These are phyloP conservation scores for Triticum aestivum DNA, from an alignment of 176 grass and related monocot genomes.

Conservation along the genomic window IWGSC_CS_RefSeq_v2.1 NC_057798.1:190781459-190781958, in stretches of 20 bases:
- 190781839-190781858: too few species aligned
- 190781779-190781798: too few species aligned
- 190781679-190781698: constrained; percentile 9
- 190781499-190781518: constrained; percentile 28
- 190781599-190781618: background rate
- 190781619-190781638: background rate
- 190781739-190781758: too few species aligned
- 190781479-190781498: background rate
- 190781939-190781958: too few species aligned
- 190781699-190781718: background rate
- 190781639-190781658: background rate
- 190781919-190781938: background rate
- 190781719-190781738: background rate
- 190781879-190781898: too few species aligned
- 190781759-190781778: too few species aligned
- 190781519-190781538: background rate
- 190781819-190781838: too few species aligned
- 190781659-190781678: background rate
- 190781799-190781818: too few species aligned
- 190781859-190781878: too few species aligned
- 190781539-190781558: constrained; percentile 15
- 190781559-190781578: background rate
- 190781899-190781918: too few species aligned
- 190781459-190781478: background rate
- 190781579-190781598: background rate